Conservation (phyloP, 164 flowering plant genomes). For the Tetracentron sinense region DNA sequence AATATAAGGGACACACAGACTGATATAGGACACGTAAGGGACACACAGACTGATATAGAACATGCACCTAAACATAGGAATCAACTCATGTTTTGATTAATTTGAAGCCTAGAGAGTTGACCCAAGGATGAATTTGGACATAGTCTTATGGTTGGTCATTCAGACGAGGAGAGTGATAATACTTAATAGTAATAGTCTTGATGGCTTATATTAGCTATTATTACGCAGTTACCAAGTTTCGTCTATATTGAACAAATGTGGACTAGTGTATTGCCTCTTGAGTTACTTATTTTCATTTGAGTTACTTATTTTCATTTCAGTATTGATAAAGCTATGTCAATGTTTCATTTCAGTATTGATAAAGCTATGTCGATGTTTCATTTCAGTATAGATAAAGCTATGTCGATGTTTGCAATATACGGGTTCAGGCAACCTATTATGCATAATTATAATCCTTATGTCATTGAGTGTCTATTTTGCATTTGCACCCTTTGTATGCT, state of each 20-base stretch:
- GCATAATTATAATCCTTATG: neutral
- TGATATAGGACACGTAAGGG: no score
- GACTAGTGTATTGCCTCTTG: neutral
- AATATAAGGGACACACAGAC: no score
- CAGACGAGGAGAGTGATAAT: no score
- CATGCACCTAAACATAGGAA: no score
- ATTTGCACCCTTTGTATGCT: neutral
- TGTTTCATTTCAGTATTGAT: neutral
- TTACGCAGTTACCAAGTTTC: neutral
- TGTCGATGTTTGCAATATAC: neutral
- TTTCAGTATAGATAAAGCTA: neutral
- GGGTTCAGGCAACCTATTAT: neutral
- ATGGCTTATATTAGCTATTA: neutral
- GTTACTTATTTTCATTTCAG: neutral
- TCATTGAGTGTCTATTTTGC: neutral
- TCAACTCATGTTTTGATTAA: no score
- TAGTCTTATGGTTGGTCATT: no score
- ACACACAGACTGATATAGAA: no score
- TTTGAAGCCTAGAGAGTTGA: no score
- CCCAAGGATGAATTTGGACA: no score
- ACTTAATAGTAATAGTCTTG: neutral
- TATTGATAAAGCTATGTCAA: neutral
- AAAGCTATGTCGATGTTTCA: neutral
- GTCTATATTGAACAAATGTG: neutral
- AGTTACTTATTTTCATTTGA: neutral